Evolutionary conservation across 495 filamentous ascomycete genomes (phyloP).

Genomic region (Geoglossum glabrum): DNA sequence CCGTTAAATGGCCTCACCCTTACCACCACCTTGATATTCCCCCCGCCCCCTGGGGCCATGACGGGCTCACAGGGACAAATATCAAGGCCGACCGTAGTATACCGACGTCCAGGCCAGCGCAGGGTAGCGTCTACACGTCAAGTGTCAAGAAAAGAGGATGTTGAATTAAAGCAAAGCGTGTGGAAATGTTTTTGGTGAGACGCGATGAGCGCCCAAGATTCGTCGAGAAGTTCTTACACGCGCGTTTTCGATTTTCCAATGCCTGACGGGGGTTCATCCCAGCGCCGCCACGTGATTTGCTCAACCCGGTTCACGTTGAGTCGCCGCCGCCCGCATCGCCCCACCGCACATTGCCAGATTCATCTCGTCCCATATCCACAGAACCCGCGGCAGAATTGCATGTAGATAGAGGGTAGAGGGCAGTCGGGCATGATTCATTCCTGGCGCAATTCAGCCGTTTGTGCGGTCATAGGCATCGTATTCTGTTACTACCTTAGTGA

Average conservation of each 20-base stretch:
- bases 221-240: background rate
- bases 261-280: background rate
- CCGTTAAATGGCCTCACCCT: constrained; percentile 78
- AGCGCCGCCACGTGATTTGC: background rate
- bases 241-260: background rate
- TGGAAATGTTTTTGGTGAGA: background rate
- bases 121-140: background rate
- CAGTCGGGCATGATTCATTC: no score
- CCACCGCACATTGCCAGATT: no score
- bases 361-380: no score
- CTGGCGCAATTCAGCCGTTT: background rate
- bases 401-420: no score
- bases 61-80: constrained; percentile 9
- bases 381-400: no score
- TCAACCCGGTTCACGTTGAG: background rate
- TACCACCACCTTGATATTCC: constrained; percentile 99
- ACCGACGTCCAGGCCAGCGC: background rate
- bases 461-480: background rate
- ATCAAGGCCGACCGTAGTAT: background rate
- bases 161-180: background rate
- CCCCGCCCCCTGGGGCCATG: constrained; percentile 65
- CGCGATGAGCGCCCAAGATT: background rate
- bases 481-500: constrained; percentile 1
- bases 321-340: no score
- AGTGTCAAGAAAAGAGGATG: background rate